Base-by-base conservation (phyloP, 2,329 filamentous ascomycete genomes). In the Pyrenophora tritici-repentis region DNA sequence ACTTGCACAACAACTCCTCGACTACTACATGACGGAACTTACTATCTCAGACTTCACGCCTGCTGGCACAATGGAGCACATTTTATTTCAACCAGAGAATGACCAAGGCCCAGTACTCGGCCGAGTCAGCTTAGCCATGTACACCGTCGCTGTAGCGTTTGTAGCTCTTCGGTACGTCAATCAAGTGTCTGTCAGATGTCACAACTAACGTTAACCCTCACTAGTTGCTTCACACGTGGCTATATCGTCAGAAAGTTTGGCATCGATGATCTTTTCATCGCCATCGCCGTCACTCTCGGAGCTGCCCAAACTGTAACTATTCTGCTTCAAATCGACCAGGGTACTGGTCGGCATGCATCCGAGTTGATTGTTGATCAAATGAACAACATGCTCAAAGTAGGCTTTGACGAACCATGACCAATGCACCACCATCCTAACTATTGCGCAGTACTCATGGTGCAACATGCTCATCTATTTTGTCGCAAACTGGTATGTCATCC, bases 401-500 rank as follows among this genome's bases (percentile, higher is more conserved):
- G 52, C 9, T 14, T 2, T 13, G 20, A 3, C 20, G 26, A 3
- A 6, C 4, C 5, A 16, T 10, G 13, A 4, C 2, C 12, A 8
- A 9, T 3, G 4, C 20, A 14, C 9, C 3, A 4, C 9, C 9
- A 29, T 18, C 36, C 50, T 61, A 13, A 56, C 22, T 3, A 33
- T 13, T 6, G 20, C 39, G n/a, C 39, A 68, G 63, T 69, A 57
- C 41, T 63, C 59, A 20, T 69, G 62, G 61, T 53, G 67, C 41
- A 63, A 65, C 35, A 59, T 65, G 56, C 41, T 67, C 18, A 48
- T 67, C 14, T 69, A 69, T 45, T 63, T 66, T 24, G 42, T 63
- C 20, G 65, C 59, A 12, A 69, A 66, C 33, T 67, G 66, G 66
- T 66, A 46, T 32, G 42, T 18, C 18, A 20, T 26, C 35, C 24